Evolutionary conservation across 1,284 basidiomycete species (phyloP).

Genomic region (Cystobasidium pallidum): DNA sequence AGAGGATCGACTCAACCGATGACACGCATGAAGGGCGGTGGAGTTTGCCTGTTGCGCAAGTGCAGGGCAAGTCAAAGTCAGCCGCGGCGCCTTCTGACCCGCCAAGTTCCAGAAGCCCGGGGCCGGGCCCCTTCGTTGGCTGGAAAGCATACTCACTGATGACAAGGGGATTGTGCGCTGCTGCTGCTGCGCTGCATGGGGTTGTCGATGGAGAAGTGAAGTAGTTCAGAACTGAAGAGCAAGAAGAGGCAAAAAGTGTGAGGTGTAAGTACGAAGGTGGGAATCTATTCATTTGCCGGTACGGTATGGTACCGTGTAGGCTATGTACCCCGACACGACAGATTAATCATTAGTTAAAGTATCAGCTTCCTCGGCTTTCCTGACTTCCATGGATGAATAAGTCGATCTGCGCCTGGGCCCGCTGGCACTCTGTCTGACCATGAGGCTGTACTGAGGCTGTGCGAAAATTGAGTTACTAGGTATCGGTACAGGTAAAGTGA

Average conservation of each 20-base stretch:
- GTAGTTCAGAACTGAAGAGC: slow-evolving; percentile 15
- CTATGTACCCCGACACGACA: slow-evolving; percentile 9
- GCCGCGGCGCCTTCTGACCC: slow-evolving; percentile 9
- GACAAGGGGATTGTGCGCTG: slow-evolving; percentile 15
- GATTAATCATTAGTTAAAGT: slow-evolving; percentile 2
- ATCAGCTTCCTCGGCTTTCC: slow-evolving; percentile 7
- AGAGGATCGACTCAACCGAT: slow-evolving; percentile 54
- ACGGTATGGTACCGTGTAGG: slow-evolving; percentile 15
- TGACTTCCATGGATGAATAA: slow-evolving; percentile 9
- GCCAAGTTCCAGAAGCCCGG: slow-evolving; percentile 8
- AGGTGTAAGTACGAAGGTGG: slow-evolving; percentile 15
- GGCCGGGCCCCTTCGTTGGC: slow-evolving; percentile 6
- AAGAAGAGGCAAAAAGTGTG: slow-evolving; percentile 11
- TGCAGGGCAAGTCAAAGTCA: slow-evolving; percentile 15
- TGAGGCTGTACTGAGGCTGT: slow-evolving; percentile 13
- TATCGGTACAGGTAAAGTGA: slow-evolving; percentile 14
- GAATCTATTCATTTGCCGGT: slow-evolving; percentile 8
- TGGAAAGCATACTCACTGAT: slow-evolving; percentile 13
- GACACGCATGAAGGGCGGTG: slow-evolving; percentile 59
- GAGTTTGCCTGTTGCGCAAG: slow-evolving; percentile 45
- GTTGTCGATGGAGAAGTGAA: slow-evolving; percentile 10
- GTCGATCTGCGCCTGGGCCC: slow-evolving; percentile 12
- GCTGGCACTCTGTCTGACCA: slow-evolving; percentile 11
- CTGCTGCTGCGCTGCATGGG: slow-evolving; percentile 12
- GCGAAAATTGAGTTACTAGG: slow-evolving; percentile 16